Evolutionary conservation across 345 rosid genomes (phyloP).

Genomic region (Lumnitzera racemosa): DNA sequence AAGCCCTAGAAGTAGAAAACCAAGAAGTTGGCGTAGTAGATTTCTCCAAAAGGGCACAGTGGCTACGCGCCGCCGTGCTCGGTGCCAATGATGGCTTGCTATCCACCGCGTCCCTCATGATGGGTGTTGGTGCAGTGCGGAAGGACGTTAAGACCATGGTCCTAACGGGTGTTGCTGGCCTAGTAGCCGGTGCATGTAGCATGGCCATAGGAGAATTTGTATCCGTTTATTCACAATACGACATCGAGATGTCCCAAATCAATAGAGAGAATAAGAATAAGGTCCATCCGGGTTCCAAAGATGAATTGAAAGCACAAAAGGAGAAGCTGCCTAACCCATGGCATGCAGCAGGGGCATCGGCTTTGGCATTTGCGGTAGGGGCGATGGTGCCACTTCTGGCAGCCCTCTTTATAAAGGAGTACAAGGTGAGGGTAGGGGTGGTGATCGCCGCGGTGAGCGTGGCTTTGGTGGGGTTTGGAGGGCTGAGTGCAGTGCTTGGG

Average conservation of each 20-base stretch:
- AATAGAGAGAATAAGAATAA: neutral
- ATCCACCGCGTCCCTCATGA: slow-evolving; percentile 26
- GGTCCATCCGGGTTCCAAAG: slow-evolving; percentile 1
- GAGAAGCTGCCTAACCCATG: slow-evolving; percentile 50
- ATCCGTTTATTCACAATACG: neutral
- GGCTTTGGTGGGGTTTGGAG: slow-evolving; percentile 48
- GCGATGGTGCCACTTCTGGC: slow-evolving; percentile 49
- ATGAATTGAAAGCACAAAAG: slow-evolving; percentile 8
- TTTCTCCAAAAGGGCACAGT: neutral
- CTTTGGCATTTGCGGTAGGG: slow-evolving; percentile 58
- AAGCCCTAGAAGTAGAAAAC: neutral
- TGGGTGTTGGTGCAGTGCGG: slow-evolving; percentile 30
- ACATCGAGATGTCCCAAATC: neutral
- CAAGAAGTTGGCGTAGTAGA: neutral
- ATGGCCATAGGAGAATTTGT: slow-evolving; percentile 3
- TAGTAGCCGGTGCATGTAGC: slow-evolving; percentile 1
- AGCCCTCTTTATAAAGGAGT: slow-evolving; percentile 45
- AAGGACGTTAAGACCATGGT: slow-evolving; percentile 1
- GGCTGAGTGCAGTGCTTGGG: slow-evolving; percentile 47
- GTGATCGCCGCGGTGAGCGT: slow-evolving; percentile 41
- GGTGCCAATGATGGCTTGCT: slow-evolving; percentile 31
- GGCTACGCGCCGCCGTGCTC: slow-evolving; percentile 23
- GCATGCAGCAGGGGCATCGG: slow-evolving; percentile 68
- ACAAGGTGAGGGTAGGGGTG: slow-evolving; percentile 39
- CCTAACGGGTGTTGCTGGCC: slow-evolving; percentile 1